phyloP scores from a whole-genome alignment of 2,329 filamentous ascomycete species.

The Chrysoporthe puriensis region DNA sequence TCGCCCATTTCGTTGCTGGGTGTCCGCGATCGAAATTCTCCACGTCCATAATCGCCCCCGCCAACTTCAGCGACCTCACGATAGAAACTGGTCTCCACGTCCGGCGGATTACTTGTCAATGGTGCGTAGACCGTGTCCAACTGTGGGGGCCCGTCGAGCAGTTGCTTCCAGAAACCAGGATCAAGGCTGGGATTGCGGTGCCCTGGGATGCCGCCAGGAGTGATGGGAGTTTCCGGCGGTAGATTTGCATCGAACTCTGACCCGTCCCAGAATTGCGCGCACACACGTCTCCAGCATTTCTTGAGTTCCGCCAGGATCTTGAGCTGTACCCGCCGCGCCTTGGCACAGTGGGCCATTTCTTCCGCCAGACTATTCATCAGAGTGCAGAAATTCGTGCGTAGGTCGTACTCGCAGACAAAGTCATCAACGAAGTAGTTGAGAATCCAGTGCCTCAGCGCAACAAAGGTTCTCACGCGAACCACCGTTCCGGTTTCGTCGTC shows the following conservation, averaged over 20 bases:
- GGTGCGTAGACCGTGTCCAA: constrained; percentile 46
- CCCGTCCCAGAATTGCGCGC: constrained; percentile 85
- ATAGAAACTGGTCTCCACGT: constrained; percentile 46
- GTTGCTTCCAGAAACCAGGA: constrained; percentile 57
- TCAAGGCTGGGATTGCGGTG: constrained; percentile 59
- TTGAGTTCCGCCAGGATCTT: constrained; percentile 95
- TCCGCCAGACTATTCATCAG: constrained; percentile 72
- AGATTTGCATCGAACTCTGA: constrained; percentile 66
- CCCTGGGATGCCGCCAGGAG: constrained; percentile 74
- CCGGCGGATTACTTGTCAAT: constrained; percentile 32
- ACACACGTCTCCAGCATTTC: constrained; percentile 94
- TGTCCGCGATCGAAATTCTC: constrained; percentile 49
- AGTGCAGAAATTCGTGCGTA: constrained; percentile 79
- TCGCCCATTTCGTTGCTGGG: constrained; percentile 43
- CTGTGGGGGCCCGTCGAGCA: constrained; percentile 46
- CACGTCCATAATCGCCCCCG: not conserved
- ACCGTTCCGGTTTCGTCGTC: constrained; percentile 86
- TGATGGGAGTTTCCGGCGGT: constrained; percentile 67
- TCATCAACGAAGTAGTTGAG: constrained; percentile 97
- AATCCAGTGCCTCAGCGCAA: constrained; percentile 95
- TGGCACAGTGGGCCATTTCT: constrained; percentile 53
- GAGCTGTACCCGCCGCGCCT: constrained; percentile 59
- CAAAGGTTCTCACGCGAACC: constrained; percentile 94
- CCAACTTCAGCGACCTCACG: constrained; percentile 49
- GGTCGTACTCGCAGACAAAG: constrained; percentile 75